Conservation (phyloP, 2,329 filamentous ascomycete genomes). For the Daldinia eschscholtzii region DNA sequence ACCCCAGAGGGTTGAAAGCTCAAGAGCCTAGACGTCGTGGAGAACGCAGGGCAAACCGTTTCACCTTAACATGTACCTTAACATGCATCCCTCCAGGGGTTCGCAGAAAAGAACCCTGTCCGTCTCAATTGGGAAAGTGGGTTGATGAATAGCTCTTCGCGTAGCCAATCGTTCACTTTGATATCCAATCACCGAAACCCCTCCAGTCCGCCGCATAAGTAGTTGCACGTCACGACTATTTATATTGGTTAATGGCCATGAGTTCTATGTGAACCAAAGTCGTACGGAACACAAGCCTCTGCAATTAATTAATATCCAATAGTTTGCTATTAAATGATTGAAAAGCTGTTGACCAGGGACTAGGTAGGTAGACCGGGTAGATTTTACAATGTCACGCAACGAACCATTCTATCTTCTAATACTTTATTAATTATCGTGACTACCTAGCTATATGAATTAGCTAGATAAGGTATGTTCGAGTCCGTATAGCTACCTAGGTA, state of each 20-base stretch:
- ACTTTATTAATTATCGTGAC: neutral
- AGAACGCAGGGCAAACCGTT: constrained; percentile 22
- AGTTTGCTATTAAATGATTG: neutral
- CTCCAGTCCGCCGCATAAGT: neutral
- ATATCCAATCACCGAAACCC: neutral
- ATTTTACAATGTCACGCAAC: neutral
- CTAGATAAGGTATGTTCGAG: neutral
- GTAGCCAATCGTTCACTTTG: constrained; percentile 21
- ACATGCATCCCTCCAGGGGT: constrained; percentile 22
- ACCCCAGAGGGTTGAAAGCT: constrained; percentile 1
- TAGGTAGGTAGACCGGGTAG: no score
- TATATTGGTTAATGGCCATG: neutral
- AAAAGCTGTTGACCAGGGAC: neutral
- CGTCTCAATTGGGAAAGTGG: constrained; percentile 34
- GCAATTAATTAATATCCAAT: neutral
- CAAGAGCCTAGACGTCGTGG: constrained; percentile 19
- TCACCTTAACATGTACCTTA: constrained; percentile 18
- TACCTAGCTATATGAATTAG: neutral
- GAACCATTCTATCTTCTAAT: no score
- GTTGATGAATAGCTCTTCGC: neutral
- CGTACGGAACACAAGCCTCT: neutral
- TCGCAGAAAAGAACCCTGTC: constrained; percentile 7
- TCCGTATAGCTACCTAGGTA: neutral
- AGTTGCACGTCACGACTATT: neutral
- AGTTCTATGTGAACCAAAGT: neutral